Evolutionary conservation across 345 rosid species (phyloP).

Genomic region (Leavenworthia alabamica): DNA sequence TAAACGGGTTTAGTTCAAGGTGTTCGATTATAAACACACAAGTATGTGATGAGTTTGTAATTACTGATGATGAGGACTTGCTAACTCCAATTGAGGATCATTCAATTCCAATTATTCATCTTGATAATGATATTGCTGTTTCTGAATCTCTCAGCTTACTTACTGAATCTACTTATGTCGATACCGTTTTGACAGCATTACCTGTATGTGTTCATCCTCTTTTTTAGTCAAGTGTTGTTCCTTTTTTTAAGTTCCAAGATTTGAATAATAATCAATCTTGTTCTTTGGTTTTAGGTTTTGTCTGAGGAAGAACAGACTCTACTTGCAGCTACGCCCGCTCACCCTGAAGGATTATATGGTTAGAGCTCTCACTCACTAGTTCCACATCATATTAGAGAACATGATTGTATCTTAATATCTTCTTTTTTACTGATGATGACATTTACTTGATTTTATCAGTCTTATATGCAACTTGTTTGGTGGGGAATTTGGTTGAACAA

Average conservation of each 20-base stretch:
- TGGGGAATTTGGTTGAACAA: conserved; percentile 85
- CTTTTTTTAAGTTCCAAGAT: too few relatives aligned
- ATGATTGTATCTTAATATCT: neutral
- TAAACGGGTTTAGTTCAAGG: conserved; percentile 46
- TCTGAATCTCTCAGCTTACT: conserved; percentile 57
- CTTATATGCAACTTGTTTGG: conserved; percentile 65
- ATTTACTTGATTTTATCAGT: conserved; percentile 11
- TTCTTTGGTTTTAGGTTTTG: conserved; percentile 50
- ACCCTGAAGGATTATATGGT: conserved; percentile 82
- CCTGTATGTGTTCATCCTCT: too few relatives aligned
- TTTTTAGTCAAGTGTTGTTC: neutral
- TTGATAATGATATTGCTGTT: conserved; percentile 51
- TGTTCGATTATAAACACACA: conserved; percentile 60
- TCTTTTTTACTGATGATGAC: neutral
- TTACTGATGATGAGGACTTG: conserved; percentile 44
- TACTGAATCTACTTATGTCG: conserved; percentile 51
- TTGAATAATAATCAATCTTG: too few relatives aligned
- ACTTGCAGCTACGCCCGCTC: conserved; percentile 93
- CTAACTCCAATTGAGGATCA: conserved; percentile 34
- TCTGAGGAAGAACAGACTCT: conserved; percentile 81
- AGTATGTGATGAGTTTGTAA: conserved; percentile 39
- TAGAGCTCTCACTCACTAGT: conserved; percentile 13
- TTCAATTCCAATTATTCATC: conserved; percentile 59
- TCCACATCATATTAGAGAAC: neutral
- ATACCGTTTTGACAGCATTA: conserved; percentile 61